A percentile compares a stretch with the other conserved stretches of the same genome.
phyloP scores from a whole-genome alignment of 805 yeast species.

The Kregervanrija pseudodelftensis region DNA sequence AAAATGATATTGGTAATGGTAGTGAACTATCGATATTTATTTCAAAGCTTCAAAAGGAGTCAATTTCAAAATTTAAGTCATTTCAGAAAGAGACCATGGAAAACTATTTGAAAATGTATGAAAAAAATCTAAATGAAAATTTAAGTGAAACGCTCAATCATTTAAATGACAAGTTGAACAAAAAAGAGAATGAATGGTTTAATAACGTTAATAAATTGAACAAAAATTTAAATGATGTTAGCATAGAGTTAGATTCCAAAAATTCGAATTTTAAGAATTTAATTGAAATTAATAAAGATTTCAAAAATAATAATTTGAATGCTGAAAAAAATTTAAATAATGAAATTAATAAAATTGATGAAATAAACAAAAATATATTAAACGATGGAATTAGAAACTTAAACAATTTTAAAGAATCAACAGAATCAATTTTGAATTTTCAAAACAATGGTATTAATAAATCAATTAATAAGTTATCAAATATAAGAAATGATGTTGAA shows the following conservation, averaged over 20 bases:
- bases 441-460: background rate
- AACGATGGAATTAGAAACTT: background rate
- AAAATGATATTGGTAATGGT: too few relatives aligned
- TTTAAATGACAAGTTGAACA: too few relatives aligned
- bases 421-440: background rate
- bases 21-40: too few relatives aligned
- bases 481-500: too few relatives aligned
- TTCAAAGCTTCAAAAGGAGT: too few relatives aligned
- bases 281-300: background rate
- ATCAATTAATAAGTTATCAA: background rate
- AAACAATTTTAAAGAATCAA: background rate
- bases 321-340: too few relatives aligned
- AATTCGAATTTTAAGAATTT: background rate
- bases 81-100: background rate
- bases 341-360: background rate
- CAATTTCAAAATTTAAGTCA: background rate
- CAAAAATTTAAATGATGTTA: background rate
- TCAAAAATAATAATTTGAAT: too few relatives aligned
- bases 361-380: background rate
- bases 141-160: background rate
- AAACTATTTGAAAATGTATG: background rate
- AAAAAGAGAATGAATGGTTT: background rate
- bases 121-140: background rate
- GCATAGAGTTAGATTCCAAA: too few relatives aligned
- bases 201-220: background rate